phyloP scores from a whole-genome alignment of 208 protist genomes.

The Trypanosoma cruzi region DNA sequence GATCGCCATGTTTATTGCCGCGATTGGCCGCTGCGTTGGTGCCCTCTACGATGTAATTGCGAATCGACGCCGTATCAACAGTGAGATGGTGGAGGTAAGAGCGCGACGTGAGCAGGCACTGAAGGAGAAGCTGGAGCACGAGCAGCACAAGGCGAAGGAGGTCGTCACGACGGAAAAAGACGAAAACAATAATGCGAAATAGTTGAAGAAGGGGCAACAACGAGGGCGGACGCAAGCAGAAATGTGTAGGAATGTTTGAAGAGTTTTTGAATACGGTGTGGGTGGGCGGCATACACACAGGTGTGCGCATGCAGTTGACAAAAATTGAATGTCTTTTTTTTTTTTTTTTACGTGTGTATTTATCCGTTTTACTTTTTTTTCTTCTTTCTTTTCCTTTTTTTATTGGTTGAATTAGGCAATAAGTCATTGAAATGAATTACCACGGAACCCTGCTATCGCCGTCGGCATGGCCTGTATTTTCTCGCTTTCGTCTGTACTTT shows the following conservation, averaged over 20 bases:
- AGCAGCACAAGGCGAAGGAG: slow-evolving; percentile 36
- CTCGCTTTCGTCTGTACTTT: not conserved
- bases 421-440: not conserved
- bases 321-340: slow-evolving; percentile 3
- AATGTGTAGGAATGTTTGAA: slow-evolving; percentile 22
- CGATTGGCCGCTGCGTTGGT: slow-evolving; percentile 78
- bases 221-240: slow-evolving; percentile 9
- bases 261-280: not conserved
- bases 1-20: slow-evolving; percentile 85
- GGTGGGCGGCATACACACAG: not conserved
- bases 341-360: slow-evolving; percentile 9
- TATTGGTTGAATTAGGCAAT: not conserved
- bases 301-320: not conserved
- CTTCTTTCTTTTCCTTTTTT: slow-evolving; percentile 19
- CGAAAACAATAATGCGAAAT: slow-evolving; percentile 41
- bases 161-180: slow-evolving; percentile 51
- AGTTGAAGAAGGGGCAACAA: slow-evolving; percentile 40
- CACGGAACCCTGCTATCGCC: not conserved
- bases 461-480: not conserved
- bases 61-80: slow-evolving; percentile 75
- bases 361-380: slow-evolving; percentile 10
- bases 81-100: slow-evolving; percentile 74
- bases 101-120: slow-evolving; percentile 52
- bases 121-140: slow-evolving; percentile 54
- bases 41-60: slow-evolving; percentile 87